These are phyloP conservation scores for Parietichytrium sp. DNA, from an alignment of 108 stramenopile genomes.

Conservation along the genomic window DNA sequence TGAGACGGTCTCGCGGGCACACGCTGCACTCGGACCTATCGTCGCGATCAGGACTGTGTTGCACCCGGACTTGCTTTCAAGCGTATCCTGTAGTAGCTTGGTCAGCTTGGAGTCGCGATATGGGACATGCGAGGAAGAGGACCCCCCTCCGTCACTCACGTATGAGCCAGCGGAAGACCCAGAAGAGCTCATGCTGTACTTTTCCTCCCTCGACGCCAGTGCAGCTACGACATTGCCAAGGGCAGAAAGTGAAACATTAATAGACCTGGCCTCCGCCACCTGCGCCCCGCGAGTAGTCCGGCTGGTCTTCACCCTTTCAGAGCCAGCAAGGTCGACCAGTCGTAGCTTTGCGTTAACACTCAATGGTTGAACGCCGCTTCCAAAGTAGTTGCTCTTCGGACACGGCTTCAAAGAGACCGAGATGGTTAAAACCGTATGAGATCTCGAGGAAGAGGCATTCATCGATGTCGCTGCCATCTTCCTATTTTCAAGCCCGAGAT, in stretches of 20 bases:
- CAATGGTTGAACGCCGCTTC: neutral
- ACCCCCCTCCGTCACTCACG: too few relatives aligned
- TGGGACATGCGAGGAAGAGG: constrained; percentile 67
- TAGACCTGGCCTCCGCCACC: constrained; percentile 68
- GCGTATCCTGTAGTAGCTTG: constrained; percentile 68
- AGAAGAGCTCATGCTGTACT: neutral
- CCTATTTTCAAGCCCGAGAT: constrained; percentile 32
- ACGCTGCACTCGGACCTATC: constrained; percentile 70
- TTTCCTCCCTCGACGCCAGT: constrained; percentile 52
- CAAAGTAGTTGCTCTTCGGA: neutral
- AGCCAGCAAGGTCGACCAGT: constrained; percentile 77
- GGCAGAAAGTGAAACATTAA: constrained; percentile 70
- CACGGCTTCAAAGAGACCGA: neutral
- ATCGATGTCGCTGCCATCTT: constrained; percentile 45
- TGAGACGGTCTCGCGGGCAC: constrained; percentile 58
- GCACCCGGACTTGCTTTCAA: constrained; percentile 57
- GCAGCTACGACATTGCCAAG: constrained; percentile 74
- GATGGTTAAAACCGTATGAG: constrained; percentile 45
- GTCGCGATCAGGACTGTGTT: constrained; percentile 73
- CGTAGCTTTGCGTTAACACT: neutral
- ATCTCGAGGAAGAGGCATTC: constrained; percentile 45
- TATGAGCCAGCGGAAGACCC: too few relatives aligned
- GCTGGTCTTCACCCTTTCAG: constrained; percentile 66
- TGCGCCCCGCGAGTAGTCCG: constrained; percentile 57
- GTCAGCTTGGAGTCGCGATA: constrained; percentile 73